Base-by-base conservation (phyloP, 129 eudicot species). In the Centrapalus pauciflorus region DNA sequence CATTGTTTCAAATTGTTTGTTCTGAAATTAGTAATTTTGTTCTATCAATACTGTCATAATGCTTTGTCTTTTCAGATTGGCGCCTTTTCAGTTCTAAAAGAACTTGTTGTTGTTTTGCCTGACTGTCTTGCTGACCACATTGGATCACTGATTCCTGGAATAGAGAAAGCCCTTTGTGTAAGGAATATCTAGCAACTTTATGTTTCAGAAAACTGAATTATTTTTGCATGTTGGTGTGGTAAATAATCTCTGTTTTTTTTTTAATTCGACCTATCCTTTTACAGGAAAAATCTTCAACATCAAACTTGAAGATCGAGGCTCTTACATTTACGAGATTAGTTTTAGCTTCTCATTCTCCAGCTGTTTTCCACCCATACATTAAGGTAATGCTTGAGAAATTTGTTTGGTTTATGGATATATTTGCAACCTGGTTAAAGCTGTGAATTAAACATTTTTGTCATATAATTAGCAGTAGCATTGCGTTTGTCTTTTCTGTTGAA, bases 61-160 rank as follows among this genome's bases (percentile, higher is more conserved):
- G 13, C 12, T 33, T 19, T 8, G 26, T n/a, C n/a, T 43, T 43
- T 59, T 63, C 82, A 94, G 99, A 92, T 94, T 80, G 99, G 99
- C 23, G 99, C 99, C 24, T 94, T 94, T 73, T 94, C 95, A 1
- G 97, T 94, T 74, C 70, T 94, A 40, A 94, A 84, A 81, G 99
- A 94, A 76, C 99, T 94, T 48, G 99, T 89, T 40, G 79, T 85
- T 46, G 99, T 94, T 67, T 82, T 94, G 84, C 99, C 99, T 69
- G 97, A 94, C 75, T 94, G 99, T 73, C 92, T 94, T 77, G 88
- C 97, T 33, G 99, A 94, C 34, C 97, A 94, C 78, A 89, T 94
- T 80, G 97, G 99, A 62, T 94, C 95, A 10, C 87, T 94, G 32
- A 84, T 90, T 69, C 87, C 97, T 66, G 99, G 99, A 74, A 89